Evolutionary conservation across 768 basidiomycete genomes (phyloP), one percentile per base, ranked within the genome.

Genomic region (Leccinum subgranulosum): DNA sequence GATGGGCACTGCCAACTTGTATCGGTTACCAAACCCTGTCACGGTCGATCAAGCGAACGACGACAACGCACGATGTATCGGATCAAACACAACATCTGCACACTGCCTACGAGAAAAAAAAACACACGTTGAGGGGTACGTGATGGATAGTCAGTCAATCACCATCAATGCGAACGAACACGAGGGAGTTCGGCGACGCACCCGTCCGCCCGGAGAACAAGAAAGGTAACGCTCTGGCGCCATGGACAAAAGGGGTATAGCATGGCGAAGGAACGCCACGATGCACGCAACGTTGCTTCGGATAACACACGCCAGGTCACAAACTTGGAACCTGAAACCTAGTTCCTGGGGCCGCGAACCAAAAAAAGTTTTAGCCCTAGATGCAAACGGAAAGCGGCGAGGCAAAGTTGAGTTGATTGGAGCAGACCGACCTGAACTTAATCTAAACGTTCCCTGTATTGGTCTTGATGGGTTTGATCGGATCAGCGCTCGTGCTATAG

Each of bases 261-360:
- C 12, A 47, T 49, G 45, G 39, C 25, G 45, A 64, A 51, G 47
- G 51, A 55, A 51, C 49, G 57, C 57, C 56, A 62, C 53, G 46
- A 59, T 51, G 51, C 50, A 39, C 1, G 51, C 10, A 31, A 43
- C 33, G 47, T 52, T 53, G 23, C 51, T 46, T 25, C 43, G 53
- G 31, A 43, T 11, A 43, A 43, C 10, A 43, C 10, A 10, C 10
- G 9, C 17, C 3, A 41, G n/a, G 39, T n/a, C 39, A 10, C 39
- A 41, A 41, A 41, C 4, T 4, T 43, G 19, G 19, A 3, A 43
- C 4, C 11, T 43, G 41, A 43, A 43, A 19, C 41, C 41, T 43
- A 43, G n/a, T 43, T 11, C 41, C 41, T 43, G 41, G 19, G 2
- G 19, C 10, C 19, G 41, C 41, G 41, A 43, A 43, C n/a, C 3